These are phyloP conservation scores for Ciborinia camelliae DNA, from an alignment of 2,329 filamentous ascomycete genomes.

Conservation along the genomic window DNA sequence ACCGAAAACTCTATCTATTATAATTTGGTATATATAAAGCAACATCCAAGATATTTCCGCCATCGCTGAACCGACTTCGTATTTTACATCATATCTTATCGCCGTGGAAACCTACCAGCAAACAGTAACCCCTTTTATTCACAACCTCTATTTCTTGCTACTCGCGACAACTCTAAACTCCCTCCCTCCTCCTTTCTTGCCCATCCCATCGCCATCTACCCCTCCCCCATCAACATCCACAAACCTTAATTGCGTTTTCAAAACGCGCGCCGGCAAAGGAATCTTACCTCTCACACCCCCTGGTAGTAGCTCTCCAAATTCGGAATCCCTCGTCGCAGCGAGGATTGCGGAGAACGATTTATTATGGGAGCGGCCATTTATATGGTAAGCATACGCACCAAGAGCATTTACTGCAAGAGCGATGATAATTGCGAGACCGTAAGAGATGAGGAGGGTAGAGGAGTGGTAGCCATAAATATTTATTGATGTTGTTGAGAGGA, in stretches of 20 bases:
- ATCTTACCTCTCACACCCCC: not conserved
- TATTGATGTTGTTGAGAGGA: not conserved
- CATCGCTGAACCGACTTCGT: not conserved
- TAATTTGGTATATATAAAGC: too few species aligned
- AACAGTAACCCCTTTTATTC: constrained; percentile 62
- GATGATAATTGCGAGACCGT: constrained; percentile 22
- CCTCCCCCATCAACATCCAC: constrained; percentile 39
- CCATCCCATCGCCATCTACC: constrained; percentile 69
- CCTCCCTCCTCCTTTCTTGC: constrained; percentile 49
- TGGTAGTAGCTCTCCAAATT: not conserved
- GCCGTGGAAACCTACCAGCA: constrained; percentile 31
- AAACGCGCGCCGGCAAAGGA: not conserved
- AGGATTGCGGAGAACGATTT: constrained; percentile 28
- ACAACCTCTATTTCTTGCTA: constrained; percentile 64
- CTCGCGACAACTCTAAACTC: constrained; percentile 51
- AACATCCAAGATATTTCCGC: not conserved
- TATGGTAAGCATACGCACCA: constrained; percentile 23
- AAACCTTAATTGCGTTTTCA: not conserved
- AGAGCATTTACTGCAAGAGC: constrained; percentile 21
- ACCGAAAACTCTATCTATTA: too few species aligned
- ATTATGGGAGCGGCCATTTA: constrained; percentile 24
- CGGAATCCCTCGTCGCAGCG: constrained; percentile 21
- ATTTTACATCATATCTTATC: not conserved
- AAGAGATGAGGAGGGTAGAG: constrained; percentile 22
- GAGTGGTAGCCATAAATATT: constrained; percentile 25